Evolutionary conservation across 805 yeast genomes (phyloP).

Genomic region (Ogataea paradorogensis): DNA sequence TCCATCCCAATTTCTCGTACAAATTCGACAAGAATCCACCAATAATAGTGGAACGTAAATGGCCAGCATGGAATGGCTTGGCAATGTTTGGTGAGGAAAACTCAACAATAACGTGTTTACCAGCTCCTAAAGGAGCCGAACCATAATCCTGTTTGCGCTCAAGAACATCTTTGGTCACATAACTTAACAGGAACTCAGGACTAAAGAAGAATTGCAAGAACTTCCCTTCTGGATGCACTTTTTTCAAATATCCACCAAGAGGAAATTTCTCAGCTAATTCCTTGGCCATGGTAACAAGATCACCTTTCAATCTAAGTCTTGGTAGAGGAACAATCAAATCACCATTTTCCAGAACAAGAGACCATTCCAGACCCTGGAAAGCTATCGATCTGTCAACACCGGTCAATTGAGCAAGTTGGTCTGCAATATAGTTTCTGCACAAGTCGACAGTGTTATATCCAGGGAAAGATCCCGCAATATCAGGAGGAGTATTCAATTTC

Average conservation of each 20-base stretch:
- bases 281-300: constrained; percentile 68
- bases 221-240: constrained; percentile 81
- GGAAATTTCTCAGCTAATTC: constrained; percentile 82
- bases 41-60: constrained; percentile 93
- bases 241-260: constrained; percentile 61
- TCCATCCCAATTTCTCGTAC: constrained; percentile 88
- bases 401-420: constrained; percentile 69
- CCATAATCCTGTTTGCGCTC: constrained; percentile 66
- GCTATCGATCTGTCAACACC: constrained; percentile 69
- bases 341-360: constrained; percentile 83
- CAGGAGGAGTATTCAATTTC: constrained; percentile 38
- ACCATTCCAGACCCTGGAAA: constrained; percentile 84
- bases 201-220: constrained; percentile 87
- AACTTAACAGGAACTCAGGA: constrained; percentile 59
- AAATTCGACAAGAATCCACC: constrained; percentile 93
- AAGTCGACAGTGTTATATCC: constrained; percentile 79
- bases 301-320: constrained; percentile 80
- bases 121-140: constrained; percentile 65
- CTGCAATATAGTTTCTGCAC: constrained; percentile 84
- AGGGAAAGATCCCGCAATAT: constrained; percentile 63
- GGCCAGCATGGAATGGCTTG: constrained; percentile 99
- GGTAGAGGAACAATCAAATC: constrained; percentile 92
- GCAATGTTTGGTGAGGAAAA: constrained; percentile 98
- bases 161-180: constrained; percentile 69
- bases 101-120: constrained; percentile 75